These are phyloP conservation scores for Phyllostachys edulis DNA, from an alignment of 176 grass and related monocot genomes.

Conservation along the genomic window DNA sequence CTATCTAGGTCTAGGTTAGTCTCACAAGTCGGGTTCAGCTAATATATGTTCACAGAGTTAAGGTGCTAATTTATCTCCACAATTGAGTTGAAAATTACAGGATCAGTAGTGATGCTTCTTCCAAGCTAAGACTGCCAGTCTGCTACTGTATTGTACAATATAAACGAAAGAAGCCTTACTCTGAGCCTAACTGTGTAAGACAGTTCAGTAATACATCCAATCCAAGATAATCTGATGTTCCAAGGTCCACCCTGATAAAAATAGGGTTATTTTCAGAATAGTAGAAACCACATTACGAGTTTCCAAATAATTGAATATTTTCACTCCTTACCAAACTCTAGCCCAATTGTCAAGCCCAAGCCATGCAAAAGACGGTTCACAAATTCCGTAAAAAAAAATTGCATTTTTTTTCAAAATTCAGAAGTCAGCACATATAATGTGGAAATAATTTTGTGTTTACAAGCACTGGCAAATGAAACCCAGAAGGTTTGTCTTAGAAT, in stretches of 20 bases:
- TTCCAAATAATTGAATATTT: not conserved
- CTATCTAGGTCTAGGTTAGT: no score
- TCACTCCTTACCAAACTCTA: slow-evolving; percentile 67
- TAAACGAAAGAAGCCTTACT: slow-evolving; percentile 51
- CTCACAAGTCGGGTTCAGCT: no score
- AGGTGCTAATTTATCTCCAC: not conserved
- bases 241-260: slow-evolving; percentile 77
- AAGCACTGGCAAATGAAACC: not conserved
- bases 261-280: not conserved
- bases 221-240: slow-evolving; percentile 79
- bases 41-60: not conserved
- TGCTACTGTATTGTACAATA: not conserved
- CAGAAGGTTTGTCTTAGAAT: not conserved
- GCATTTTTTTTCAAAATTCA: not conserved
- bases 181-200: slow-evolving; percentile 71
- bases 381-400: not conserved
- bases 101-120: not conserved
- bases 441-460: not conserved
- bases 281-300: not conserved
- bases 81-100: not conserved
- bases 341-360: slow-evolving; percentile 43
- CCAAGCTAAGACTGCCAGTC: not conserved
- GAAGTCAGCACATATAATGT: not conserved
- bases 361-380: not conserved
- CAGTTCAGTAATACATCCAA: slow-evolving; percentile 93